Percentiles rank a stretch among this genome's conserved stretches.
phyloP scores from a whole-genome alignment of 306 rosid species.

The Rubus parviflorus region DNA sequence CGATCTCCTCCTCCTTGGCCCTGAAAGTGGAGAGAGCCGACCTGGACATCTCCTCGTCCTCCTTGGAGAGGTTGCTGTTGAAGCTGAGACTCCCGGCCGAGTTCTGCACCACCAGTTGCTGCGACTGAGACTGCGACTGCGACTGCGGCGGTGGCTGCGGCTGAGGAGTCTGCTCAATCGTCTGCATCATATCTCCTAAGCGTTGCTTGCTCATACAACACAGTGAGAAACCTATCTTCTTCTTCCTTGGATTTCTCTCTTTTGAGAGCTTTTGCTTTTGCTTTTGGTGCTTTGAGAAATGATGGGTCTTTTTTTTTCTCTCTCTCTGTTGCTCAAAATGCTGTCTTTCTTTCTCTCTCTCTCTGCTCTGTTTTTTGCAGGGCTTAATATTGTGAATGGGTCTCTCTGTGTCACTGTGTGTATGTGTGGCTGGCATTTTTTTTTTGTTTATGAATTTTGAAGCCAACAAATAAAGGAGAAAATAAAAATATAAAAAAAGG shows the following conservation, averaged over 20 bases:
- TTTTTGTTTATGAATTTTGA: not conserved
- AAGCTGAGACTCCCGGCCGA: constrained; percentile 76
- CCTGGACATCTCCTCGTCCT: constrained; percentile 95
- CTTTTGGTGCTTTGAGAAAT: not conserved
- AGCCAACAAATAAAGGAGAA: constrained; percentile 25
- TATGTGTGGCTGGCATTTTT: constrained; percentile 12
- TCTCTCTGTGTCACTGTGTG: not conserved
- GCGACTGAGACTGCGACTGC: constrained; percentile 37
- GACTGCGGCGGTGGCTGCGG: not conserved
- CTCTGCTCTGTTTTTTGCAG: constrained; percentile 37
- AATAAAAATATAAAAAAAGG: constrained; percentile 22
- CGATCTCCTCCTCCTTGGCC: constrained; percentile 97
- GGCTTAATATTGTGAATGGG: not conserved
- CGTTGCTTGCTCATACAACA: constrained; percentile 13
- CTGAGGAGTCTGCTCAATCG: constrained; percentile 33
- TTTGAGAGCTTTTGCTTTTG: constrained; percentile 9
- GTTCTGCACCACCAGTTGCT: constrained; percentile 76
- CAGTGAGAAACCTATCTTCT: constrained; percentile 33
- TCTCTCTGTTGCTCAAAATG: constrained; percentile 38
- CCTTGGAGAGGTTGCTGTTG: constrained; percentile 85
- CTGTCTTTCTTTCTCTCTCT: constrained; percentile 30
- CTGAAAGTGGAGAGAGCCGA: constrained; percentile 89
- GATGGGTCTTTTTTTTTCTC: constrained; percentile 30
- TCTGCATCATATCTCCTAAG: constrained; percentile 46
- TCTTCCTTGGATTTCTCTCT: constrained; percentile 37